Percentiles rank a stretch among this genome's conserved stretches.
These are phyloP conservation scores for Drosera capensis DNA, from an alignment of 148 eudicot species.

Conservation along the genomic window DNA sequence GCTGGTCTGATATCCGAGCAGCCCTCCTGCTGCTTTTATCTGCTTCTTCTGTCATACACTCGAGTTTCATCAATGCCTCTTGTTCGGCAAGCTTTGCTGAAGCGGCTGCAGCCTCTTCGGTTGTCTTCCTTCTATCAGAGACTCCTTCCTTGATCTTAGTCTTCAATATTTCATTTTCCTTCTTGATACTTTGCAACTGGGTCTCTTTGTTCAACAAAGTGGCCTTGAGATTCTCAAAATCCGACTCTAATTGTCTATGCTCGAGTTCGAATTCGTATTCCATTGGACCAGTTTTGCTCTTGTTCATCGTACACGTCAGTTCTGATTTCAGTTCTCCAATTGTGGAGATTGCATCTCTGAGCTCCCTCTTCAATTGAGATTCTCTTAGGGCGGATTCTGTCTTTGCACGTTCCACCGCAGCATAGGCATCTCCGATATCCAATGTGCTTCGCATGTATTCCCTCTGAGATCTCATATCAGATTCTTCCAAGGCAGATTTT, in stretches of 20 bases:
- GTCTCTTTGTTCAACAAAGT: conserved; percentile 44
- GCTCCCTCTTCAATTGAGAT: conserved; percentile 31
- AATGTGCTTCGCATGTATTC: conserved; percentile 56
- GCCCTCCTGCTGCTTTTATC: conserved; percentile 42
- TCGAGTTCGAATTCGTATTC: conserved; percentile 21
- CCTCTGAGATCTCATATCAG: conserved; percentile 54
- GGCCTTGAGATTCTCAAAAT: conserved; percentile 22
- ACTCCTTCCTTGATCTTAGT: conserved; percentile 27
- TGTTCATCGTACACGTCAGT: conserved; percentile 16
- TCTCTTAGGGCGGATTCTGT: conserved; percentile 35
- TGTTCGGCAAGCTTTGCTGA: conserved; percentile 40
- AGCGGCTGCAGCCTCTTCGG: conserved; percentile 20
- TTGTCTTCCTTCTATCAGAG: conserved; percentile 18
- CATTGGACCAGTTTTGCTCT: conserved; percentile 9
- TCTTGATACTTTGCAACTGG: conserved; percentile 21
- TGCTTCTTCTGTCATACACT: conserved; percentile 47
- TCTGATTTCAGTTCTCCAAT: conserved; percentile 41
- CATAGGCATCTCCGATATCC: conserved; percentile 62
- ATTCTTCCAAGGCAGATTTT: conserved; percentile 41
- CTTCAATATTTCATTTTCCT: conserved; percentile 55
- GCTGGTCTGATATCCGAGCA: conserved; percentile 36
- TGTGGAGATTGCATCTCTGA: conserved; percentile 22
- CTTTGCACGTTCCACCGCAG: conserved; percentile 41
- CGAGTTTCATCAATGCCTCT: conserved; percentile 53
- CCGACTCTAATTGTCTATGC: conserved; percentile 25